Base-by-base conservation (phyloP, 148 eudicot species). In the Diospyros lotus region DNA sequence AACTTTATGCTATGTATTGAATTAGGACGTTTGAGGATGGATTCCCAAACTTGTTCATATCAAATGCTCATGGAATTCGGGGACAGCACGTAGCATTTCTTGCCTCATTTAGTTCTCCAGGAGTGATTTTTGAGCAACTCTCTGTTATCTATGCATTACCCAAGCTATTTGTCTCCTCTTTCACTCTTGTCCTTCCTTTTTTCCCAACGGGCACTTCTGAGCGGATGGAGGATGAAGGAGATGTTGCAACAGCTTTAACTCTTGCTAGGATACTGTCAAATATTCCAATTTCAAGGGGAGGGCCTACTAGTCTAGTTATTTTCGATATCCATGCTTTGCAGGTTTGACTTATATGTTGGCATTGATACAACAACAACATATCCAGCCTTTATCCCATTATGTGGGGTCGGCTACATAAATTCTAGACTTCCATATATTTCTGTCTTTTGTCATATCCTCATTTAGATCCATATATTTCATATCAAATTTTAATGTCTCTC, bases 141-240 rank as follows among this genome's bases (percentile, higher is more conserved):
- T 95, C 98, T 64, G 88, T 90, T 56, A 95, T 92, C 60, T 95
- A 92, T 83, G 96, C 96, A 52, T 74, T 95, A 77, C 98, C 98
- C 38, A 95, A 90, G 88, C 86, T 92, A 72, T 95, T 95, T 76
- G 90, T 90, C 61, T 88, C 97, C 67, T 95, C 98, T 6, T 95
- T 95, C 84, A 92, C 97, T 3, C 94, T 95, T 44, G 97, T 95
- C 68, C 96, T 95, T 73, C 98, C 98, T 4, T 95, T 95, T 84
- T 95, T 95, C 81, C 98, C 98, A 41, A 95, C 98, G 14, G 98
- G 98, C 54, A 95, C 98, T 17, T 92, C 87, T 65, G 98, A 95
- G 85, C 89, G 98, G 38, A 95, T 95, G 96, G 98, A 95, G 81
- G 98, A 92, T 69, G 98, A 95, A 86, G 98, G 98, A 71, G 98